Percentiles rank a stretch among this genome's conserved stretches.
Conservation (phyloP, 2,329 filamentous ascomycete species). For the Trichoderma guizhouense region DNA sequence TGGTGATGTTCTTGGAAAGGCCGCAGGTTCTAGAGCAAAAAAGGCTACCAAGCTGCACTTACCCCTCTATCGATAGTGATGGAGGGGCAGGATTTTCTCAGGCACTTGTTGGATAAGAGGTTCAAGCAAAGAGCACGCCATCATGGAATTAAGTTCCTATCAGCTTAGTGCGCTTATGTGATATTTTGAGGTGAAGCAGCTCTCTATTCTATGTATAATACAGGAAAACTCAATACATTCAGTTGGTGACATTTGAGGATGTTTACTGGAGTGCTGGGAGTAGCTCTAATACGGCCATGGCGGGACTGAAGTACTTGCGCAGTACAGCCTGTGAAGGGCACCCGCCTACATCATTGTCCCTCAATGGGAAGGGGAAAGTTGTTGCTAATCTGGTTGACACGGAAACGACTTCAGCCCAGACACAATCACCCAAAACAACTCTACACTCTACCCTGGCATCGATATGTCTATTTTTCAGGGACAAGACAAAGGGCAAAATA, state of each 20-base stretch:
- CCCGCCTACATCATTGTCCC: not conserved
- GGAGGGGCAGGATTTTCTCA: constrained; percentile 8
- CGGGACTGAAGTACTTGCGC: not conserved
- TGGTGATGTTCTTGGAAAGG: not conserved
- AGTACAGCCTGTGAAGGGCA: not conserved
- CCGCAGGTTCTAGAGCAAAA: not conserved
- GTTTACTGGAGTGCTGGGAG: not conserved
- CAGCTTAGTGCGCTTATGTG: not conserved
- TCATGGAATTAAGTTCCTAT: not conserved
- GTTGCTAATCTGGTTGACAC: not conserved
- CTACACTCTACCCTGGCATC: no score
- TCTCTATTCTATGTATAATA: not conserved
- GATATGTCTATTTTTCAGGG: not conserved
- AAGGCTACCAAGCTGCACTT: not conserved
- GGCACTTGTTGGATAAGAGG: not conserved
- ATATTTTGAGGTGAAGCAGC: not conserved
- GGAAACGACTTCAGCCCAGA: not conserved
- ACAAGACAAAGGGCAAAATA: not conserved
- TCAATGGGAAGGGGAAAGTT: not conserved
- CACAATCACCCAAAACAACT: not conserved
- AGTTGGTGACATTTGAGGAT: not conserved
- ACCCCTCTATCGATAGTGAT: constrained; percentile 14
- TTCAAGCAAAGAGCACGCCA: constrained; percentile 4
- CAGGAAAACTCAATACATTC: not conserved
- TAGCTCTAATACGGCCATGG: not conserved